Conservation (phyloP, 2,329 filamentous ascomycete genomes). For the Calonectria honghensis region DNA sequence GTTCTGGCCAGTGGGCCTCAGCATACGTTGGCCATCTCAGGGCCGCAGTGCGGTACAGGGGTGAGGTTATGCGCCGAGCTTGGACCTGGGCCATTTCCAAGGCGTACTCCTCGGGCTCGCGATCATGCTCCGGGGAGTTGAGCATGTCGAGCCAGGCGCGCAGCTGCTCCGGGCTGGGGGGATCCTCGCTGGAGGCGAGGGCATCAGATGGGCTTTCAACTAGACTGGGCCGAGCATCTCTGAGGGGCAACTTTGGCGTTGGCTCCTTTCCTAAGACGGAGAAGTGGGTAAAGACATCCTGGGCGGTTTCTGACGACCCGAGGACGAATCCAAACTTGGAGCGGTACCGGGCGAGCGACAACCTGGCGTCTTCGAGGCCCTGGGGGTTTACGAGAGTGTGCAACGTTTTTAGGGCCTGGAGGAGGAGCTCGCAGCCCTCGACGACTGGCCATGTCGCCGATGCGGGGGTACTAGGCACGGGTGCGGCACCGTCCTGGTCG, state of each 20-base stretch:
- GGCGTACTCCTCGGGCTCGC: conserved; percentile 56
- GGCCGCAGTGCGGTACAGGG: conserved; percentile 55
- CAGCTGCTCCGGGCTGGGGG: conserved; percentile 45
- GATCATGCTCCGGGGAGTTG: conserved; percentile 48
- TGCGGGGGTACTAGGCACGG: neutral
- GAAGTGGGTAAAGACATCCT: conserved; percentile 50
- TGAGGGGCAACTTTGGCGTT: conserved; percentile 43
- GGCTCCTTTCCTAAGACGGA: conserved; percentile 47
- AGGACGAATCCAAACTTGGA: conserved; percentile 52
- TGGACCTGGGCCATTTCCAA: conserved; percentile 50
- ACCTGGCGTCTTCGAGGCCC: conserved; percentile 49
- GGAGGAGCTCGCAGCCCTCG: conserved; percentile 48
- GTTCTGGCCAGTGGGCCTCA: conserved; percentile 54
- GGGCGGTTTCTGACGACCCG: conserved; percentile 51
- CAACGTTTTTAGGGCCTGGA: conserved; percentile 42
- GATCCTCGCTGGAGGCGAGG: conserved; percentile 29
- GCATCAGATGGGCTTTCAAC: conserved; percentile 12
- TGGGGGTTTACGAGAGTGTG: conserved; percentile 45
- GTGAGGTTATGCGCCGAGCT: conserved; percentile 48
- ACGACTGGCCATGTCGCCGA: conserved; percentile 46
- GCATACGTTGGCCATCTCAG: conserved; percentile 54
- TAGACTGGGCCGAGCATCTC: conserved; percentile 28
- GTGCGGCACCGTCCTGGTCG: conserved; percentile 17
- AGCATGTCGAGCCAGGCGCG: conserved; percentile 50
- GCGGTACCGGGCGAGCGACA: conserved; percentile 46